Conservation (phyloP, 2,329 filamentous ascomycete species). For the Ampelomyces quisqualis region DNA sequence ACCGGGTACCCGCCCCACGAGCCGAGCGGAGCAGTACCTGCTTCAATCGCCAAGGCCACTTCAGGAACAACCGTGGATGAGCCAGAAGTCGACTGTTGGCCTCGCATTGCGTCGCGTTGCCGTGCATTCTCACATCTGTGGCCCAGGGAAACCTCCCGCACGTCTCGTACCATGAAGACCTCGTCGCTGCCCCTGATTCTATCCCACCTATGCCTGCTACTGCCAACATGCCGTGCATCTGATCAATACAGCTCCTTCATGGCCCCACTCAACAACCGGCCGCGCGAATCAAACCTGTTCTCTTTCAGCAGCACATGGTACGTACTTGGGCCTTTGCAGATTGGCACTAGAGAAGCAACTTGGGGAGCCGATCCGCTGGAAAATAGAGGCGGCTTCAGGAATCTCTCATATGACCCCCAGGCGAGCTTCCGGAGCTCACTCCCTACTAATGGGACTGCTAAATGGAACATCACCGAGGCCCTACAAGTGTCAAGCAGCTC, state of each 20-base stretch:
- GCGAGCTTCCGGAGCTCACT: conserved; percentile 54
- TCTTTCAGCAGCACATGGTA: conserved; percentile 50
- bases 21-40: no score
- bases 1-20: no score
- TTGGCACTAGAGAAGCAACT: conserved; percentile 60
- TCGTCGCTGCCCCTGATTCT: conserved; percentile 5
- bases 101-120: no score
- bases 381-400: conserved; percentile 54
- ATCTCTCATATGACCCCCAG: conserved; percentile 46
- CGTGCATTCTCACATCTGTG: no score
- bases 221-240: conserved; percentile 18
- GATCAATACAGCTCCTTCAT: conserved; percentile 21
- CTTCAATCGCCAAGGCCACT: conserved; percentile 4
- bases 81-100: no score
- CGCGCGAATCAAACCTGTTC: conserved; percentile 21
- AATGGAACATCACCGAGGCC: conserved; percentile 50
- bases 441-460: conserved; percentile 51
- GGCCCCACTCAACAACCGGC: conserved; percentile 13
- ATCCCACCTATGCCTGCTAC: conserved; percentile 7
- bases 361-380: conserved; percentile 63
- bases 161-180: neutral
- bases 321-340: conserved; percentile 58
- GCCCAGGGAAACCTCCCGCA: neutral
- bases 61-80: neutral
- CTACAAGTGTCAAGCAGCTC: conserved; percentile 27